phyloP scores from a whole-genome alignment of 1,284 basidiomycete genomes.

The Coriolopsis trogii region DNA sequence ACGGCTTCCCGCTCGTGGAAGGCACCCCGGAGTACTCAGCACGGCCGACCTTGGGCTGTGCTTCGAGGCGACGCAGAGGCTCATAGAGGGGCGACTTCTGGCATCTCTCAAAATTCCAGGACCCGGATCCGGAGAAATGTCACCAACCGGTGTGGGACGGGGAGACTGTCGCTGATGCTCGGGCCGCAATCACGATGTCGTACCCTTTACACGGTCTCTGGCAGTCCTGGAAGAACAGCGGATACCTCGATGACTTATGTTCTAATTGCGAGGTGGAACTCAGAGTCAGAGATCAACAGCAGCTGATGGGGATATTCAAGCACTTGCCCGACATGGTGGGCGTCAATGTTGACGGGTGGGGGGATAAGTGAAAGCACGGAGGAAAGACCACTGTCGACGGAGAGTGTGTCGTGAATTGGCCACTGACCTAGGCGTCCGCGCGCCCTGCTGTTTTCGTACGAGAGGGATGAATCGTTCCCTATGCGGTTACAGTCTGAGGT shows the following conservation, averaged over 20 bases:
- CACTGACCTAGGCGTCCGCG: too few species aligned
- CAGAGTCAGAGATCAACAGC: not conserved
- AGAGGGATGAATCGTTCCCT: too few species aligned
- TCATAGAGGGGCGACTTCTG: not conserved
- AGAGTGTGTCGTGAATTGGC: too few species aligned
- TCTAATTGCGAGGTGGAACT: not conserved
- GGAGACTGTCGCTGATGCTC: not conserved
- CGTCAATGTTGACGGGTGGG: not conserved
- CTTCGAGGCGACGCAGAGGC: not conserved
- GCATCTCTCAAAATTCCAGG: not conserved
- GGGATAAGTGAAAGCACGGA: too few species aligned
- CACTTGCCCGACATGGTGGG: not conserved
- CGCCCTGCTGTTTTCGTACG: too few species aligned
- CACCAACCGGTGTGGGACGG: not conserved
- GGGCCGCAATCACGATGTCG: too few species aligned
- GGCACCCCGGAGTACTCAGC: not conserved
- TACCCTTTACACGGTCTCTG: too few species aligned
- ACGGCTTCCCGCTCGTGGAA: not conserved
- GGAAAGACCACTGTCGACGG: too few species aligned
- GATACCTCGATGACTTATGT: too few species aligned
- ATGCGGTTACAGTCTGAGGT: too few species aligned
- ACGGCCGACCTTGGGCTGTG: slow-evolving; percentile 3
- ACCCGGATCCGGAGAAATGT: too few species aligned
- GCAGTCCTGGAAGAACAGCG: too few species aligned
- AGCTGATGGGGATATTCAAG: not conserved